phyloP scores from a whole-genome alignment of 257 asterid species.

The Anisodus acutangulus region DNA sequence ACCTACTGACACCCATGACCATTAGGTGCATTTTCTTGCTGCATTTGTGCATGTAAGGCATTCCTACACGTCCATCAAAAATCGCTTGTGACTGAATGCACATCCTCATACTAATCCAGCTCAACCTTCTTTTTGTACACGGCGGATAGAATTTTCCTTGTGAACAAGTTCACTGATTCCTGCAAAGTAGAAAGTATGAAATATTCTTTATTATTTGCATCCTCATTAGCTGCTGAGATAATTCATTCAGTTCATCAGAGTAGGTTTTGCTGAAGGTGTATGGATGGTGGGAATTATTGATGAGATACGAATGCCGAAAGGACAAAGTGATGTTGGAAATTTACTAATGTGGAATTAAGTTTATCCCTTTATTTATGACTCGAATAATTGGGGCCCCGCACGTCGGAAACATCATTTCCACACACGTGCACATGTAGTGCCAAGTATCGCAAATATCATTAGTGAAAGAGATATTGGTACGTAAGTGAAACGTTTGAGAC shows the following conservation, averaged over 20 bases:
- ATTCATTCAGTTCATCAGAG: slow-evolving; percentile 53
- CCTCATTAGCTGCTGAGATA: slow-evolving; percentile 33
- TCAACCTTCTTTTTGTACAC: neutral
- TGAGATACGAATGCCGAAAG: slow-evolving; percentile 73
- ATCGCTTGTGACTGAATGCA: neutral
- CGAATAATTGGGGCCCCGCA: no score
- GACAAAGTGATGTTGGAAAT: slow-evolving; percentile 41
- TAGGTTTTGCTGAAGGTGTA: slow-evolving; percentile 77
- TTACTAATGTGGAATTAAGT: no score
- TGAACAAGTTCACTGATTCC: neutral
- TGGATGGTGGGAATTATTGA: slow-evolving; percentile 93
- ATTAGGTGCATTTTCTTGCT: slow-evolving; percentile 25
- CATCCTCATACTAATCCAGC: neutral
- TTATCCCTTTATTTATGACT: no score
- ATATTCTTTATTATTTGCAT: neutral
- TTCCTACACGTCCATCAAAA: neutral
- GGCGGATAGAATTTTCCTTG: neutral
- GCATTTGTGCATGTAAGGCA: neutral
- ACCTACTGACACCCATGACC: neutral
- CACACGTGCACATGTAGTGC: no score
- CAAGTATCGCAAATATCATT: no score
- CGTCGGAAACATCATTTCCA: no score
- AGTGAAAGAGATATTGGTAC: no score
- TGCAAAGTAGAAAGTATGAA: neutral
- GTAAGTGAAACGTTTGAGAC: no score